Evolutionary conservation across 2,329 filamentous ascomycete species (phyloP), one percentile per base, ranked within the genome.

Genomic region (Xylariaceae sp.): DNA sequence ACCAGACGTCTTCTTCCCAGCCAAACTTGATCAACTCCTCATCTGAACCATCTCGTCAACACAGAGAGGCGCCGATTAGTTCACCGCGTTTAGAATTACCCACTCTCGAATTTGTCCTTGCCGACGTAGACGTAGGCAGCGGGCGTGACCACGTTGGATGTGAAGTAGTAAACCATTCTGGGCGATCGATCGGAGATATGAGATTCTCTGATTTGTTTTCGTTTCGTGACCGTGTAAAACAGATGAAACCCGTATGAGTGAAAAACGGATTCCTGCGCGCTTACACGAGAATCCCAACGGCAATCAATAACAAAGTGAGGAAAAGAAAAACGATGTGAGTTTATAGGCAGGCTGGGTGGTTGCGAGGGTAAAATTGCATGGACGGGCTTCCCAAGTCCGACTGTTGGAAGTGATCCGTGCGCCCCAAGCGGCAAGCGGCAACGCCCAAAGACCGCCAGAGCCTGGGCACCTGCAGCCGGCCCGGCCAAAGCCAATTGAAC

Each of bases 51-150:
- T 59, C 30, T 35, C 35, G 55, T 62, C 57, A 65, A 55, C 49
- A 58, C 45, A n/a, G 53, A 55, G 34, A 59, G 60, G 58, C 30
- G 53, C 47, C 39, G 30, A 63, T 58, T 58, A 60, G 57, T 51
- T 42, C 34, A 58, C 42, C n/a, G 52, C 51, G 53, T 51, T 45
- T 1, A 50, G 55, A 53, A 51, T 30, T 50, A 68, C 87, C 71
- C 81, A 97, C 94, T 99, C 80, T 99, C 94, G 68, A 94, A 92
- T 78, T 99, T 99, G 80, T 99, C 94, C 76, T 97, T 99, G 75
- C 94, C 94, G 61, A 97, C 91, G 73, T 99, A 99, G 71, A 99
- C 86, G 73, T 88, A 92, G 48, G 91, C 93, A 37, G 91, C 73
- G 1, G 94, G 93, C 10, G 87, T 82, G 45, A 96, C 90, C 48